Percentiles rank a stretch among this genome's conserved stretches.
Conservation (phyloP, 2,329 filamentous ascomycete genomes). For the Arthrocladium fulminans region DNA sequence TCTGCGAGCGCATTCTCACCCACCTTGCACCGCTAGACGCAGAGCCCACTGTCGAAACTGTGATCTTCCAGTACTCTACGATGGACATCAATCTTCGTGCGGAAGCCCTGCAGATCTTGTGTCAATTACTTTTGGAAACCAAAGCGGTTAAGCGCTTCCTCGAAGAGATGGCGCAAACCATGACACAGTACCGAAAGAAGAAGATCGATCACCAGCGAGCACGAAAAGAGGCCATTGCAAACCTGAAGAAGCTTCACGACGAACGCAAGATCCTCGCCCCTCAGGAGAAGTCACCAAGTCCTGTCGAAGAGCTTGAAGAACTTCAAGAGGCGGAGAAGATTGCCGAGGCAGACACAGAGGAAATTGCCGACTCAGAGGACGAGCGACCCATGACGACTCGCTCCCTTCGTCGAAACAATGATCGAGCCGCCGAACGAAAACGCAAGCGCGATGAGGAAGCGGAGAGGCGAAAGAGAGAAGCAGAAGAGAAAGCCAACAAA, state of each 20-base stretch:
- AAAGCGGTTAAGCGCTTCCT: constrained; percentile 80
- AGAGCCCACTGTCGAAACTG: constrained; percentile 67
- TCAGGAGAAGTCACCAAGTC: constrained; percentile 37
- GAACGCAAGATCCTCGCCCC: constrained; percentile 41
- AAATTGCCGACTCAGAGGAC: constrained; percentile 56
- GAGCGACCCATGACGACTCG: constrained; percentile 52
- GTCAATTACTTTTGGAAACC: constrained; percentile 76
- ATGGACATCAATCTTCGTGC: constrained; percentile 79
- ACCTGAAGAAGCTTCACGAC: constrained; percentile 38
- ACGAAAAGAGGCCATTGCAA: constrained; percentile 50
- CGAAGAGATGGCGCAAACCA: constrained; percentile 83
- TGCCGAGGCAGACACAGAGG: constrained; percentile 27
- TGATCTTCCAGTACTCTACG: constrained; percentile 59
- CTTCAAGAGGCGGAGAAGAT: constrained; percentile 45
- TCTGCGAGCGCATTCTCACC: constrained; percentile 69
- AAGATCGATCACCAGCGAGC: constrained; percentile 87
- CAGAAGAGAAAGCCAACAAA: constrained; percentile 59
- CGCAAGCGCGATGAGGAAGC: constrained; percentile 67
- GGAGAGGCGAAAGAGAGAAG: constrained; percentile 59
- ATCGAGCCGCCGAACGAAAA: constrained; percentile 62
- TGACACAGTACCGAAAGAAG: constrained; percentile 90
- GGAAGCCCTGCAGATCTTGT: constrained; percentile 72
- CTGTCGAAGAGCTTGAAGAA: constrained; percentile 34
- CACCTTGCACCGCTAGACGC: constrained; percentile 70
- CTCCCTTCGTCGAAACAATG: constrained; percentile 53